Evolutionary conservation across 2,329 filamentous ascomycete species (phyloP), one percentile per base, ranked within the genome.

Genomic region (Scedosporium apiospermum): DNA sequence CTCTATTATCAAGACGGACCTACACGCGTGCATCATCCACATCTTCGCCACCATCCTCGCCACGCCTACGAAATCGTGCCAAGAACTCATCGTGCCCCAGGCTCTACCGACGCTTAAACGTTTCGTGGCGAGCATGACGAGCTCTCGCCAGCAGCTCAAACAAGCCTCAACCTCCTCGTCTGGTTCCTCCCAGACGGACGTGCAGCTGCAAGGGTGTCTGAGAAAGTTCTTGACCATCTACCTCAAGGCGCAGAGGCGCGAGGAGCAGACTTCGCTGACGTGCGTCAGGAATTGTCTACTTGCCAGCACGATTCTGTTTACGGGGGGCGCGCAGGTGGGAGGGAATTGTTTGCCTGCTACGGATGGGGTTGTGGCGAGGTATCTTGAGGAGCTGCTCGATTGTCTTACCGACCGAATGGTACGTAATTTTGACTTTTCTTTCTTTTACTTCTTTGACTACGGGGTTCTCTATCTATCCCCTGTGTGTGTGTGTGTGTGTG

Each of bases 1-100:
- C 0, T 87, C 90, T 2, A 93, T 99, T 69, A 99, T 99, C 78
- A 95, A 95, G 71, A 93, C 92, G 9, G 95, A 99, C 72, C 82
- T 99, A 6, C 92, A 98, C 71, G 93, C 95, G 46, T 98, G 93
- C 70, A 96, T 98, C 67, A 84, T 99, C 59, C 93, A 99, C 77
- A 96, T 98, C 62, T 97, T 98, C 71, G 89, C 91, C 62, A 96
- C 92, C 0, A 95, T 96, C 63, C 83, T 99, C 12, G 89, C 90
- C 14, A 97, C 92, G 0, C 88, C 90, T 0, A 71, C 66, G 57
- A 14, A 42, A 26, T 82, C 86, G 10, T 98, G 93, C 70, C 96
- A 99, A 75, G 85, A 90, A 27, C 83, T 91, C 44, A 91, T 98
- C 38, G 88, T 98, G 1, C 93, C 95, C 0, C 90, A 96, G 74